phyloP scores from a whole-genome alignment of 2,329 filamentous ascomycete species.

The Cladophialophora chaetospira region DNA sequence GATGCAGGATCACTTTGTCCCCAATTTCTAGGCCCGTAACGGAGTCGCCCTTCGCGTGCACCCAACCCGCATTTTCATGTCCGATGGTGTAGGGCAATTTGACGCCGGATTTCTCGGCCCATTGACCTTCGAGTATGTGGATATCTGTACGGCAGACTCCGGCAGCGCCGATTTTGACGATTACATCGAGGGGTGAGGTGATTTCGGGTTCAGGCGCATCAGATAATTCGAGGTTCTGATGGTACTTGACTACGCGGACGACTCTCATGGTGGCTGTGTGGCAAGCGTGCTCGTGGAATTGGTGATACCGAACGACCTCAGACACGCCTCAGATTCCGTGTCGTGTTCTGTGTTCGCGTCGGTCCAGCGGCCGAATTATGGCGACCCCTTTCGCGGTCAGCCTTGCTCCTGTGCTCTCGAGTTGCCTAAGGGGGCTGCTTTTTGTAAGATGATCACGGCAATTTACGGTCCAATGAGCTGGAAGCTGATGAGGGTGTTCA shows the following conservation, averaged over 20 bases:
- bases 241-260: slow-evolving; percentile 23
- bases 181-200: slow-evolving; percentile 21
- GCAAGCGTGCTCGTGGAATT: neutral
- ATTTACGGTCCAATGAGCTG: too few relatives aligned
- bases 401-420: too few relatives aligned
- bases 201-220: slow-evolving; percentile 15
- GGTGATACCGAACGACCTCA: too few relatives aligned
- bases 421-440: too few relatives aligned
- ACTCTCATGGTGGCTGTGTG: slow-evolving; percentile 14
- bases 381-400: too few relatives aligned
- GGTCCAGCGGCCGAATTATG: too few relatives aligned
- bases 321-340: too few relatives aligned
- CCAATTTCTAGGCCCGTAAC: slow-evolving; percentile 9
- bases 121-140: slow-evolving; percentile 26
- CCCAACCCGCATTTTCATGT: slow-evolving; percentile 23
- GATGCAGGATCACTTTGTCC: slow-evolving; percentile 24
- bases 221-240: slow-evolving; percentile 17
- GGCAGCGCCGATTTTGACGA: slow-evolving; percentile 24
- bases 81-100: slow-evolving; percentile 24
- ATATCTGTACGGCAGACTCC: slow-evolving; percentile 24
- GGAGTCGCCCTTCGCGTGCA: slow-evolving; percentile 9
- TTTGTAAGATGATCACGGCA: too few relatives aligned
- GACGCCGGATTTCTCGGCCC: slow-evolving; percentile 19
- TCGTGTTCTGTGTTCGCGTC: too few relatives aligned
- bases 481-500: too few relatives aligned